Conservation (phyloP, 768 basidiomycete species). For the Phaeotremella skinneri region DNA sequence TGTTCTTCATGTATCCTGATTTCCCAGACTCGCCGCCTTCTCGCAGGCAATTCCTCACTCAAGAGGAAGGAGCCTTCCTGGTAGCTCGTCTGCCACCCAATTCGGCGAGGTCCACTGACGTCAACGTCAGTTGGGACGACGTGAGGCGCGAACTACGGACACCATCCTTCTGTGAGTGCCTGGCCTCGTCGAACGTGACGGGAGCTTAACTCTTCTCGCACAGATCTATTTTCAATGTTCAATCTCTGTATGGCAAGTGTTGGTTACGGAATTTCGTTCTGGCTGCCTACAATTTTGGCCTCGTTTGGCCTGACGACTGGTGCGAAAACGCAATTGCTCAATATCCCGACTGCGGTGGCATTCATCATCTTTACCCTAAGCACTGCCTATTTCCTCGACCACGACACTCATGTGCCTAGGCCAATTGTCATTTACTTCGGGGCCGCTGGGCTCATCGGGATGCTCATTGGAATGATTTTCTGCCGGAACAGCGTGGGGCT, state of each 20-base stretch:
- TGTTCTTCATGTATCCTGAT: slow-evolving; percentile 23
- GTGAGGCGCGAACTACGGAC: slow-evolving; percentile 24
- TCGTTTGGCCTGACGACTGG: slow-evolving; percentile 28
- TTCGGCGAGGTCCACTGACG: slow-evolving; percentile 21
- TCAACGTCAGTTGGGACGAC: slow-evolving; percentile 24
- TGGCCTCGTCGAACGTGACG: neutral
- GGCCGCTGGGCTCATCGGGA: slow-evolving; percentile 6
- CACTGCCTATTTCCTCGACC: slow-evolving; percentile 18
- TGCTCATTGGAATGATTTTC: slow-evolving; percentile 24
- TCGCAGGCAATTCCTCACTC: slow-evolving; percentile 34
- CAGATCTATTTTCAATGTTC: slow-evolving; percentile 14
- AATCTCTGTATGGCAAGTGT: slow-evolving; percentile 13
- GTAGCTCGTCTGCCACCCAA: slow-evolving; percentile 31
- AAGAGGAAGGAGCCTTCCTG: slow-evolving; percentile 28
- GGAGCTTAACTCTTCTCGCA: neutral
- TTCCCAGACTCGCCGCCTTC: slow-evolving; percentile 20
- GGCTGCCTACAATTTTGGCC: slow-evolving; percentile 36
- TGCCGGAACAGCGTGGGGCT: slow-evolving; percentile 20
- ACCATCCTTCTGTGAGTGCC: slow-evolving; percentile 23
- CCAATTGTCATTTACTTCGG: slow-evolving; percentile 11
- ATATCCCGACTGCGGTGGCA: slow-evolving; percentile 32
- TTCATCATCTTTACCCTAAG: slow-evolving; percentile 21
- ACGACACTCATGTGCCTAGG: slow-evolving; percentile 6
- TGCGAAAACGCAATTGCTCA: slow-evolving; percentile 20
- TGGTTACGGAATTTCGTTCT: slow-evolving; percentile 27